These are phyloP conservation scores for Trichoderma cornu-damae DNA, from an alignment of 2,329 filamentous ascomycete species.

Conservation along the genomic window DNA sequence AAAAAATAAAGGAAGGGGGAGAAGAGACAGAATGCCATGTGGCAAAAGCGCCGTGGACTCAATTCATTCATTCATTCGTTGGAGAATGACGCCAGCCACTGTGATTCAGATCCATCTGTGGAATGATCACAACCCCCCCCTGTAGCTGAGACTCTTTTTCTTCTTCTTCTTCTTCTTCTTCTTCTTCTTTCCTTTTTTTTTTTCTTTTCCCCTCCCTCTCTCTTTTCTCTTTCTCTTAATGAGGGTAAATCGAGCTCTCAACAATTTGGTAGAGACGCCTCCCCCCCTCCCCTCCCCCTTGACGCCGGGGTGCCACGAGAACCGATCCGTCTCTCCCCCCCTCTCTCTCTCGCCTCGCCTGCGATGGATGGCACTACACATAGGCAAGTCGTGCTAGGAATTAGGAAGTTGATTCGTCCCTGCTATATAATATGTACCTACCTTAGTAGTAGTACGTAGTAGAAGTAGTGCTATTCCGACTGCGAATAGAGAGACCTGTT, in stretches of 20 bases:
- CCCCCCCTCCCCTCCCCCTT: neutral
- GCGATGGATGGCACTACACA: no score
- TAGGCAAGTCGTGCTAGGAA: no score
- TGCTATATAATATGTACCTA: no score
- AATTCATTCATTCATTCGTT: constrained; percentile 4
- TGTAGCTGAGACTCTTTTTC: neutral
- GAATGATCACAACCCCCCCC: neutral
- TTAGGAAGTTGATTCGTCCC: no score
- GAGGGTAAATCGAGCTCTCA: no score
- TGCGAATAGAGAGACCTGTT: neutral
- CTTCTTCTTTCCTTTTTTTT: no score
- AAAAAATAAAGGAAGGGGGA: neutral
- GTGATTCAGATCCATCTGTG: constrained; percentile 7
- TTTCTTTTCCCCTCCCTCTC: no score
- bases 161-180: neutral
- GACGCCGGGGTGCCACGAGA: neutral
- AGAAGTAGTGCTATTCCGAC: neutral
- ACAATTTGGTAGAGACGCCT: no score
- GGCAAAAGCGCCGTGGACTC: constrained; percentile 11
- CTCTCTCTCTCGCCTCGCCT: no score
- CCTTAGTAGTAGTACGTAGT: no score
- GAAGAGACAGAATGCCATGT: constrained; percentile 3
- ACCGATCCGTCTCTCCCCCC: neutral
- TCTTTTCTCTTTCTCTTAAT: no score
- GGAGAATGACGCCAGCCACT: constrained; percentile 11